phyloP scores from a whole-genome alignment of 257 asterid genomes.

The Solanum piurae region DNA sequence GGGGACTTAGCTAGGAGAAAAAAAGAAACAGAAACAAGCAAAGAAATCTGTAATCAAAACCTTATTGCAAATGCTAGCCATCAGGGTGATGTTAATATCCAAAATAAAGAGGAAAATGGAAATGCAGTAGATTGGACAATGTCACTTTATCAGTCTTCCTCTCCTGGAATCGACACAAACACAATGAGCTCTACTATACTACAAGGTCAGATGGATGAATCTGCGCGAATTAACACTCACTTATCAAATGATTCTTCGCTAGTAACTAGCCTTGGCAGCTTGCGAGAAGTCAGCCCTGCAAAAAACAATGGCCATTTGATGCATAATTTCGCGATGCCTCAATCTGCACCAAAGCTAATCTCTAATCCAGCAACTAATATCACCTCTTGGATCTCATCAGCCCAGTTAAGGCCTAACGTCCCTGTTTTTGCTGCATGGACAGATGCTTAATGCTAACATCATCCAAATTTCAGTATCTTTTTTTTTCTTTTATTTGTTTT shows the following conservation, averaged over 20 bases:
- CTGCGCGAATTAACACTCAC: conserved; percentile 16
- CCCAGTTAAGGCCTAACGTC: conserved; percentile 57
- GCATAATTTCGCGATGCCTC: conserved; percentile 24
- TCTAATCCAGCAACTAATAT: conserved; percentile 17
- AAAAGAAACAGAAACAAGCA: conserved; percentile 16
- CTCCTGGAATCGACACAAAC: conserved; percentile 15
- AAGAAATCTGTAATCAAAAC: not conserved
- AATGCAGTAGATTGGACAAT: conserved; percentile 36
- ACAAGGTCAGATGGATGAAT: conserved; percentile 11
- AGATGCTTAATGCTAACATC: conserved; percentile 39
- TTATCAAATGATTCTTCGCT: conserved; percentile 36
- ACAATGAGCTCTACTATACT: conserved; percentile 5
- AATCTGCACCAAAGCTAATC: conserved; percentile 26
- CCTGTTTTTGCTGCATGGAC: conserved; percentile 90
- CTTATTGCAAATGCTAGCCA: not conserved
- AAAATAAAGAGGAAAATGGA: conserved; percentile 5
- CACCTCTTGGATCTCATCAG: conserved; percentile 47
- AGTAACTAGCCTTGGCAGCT: conserved; percentile 50
- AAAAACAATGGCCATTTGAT: conserved; percentile 13
- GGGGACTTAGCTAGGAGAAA: conserved; percentile 70
- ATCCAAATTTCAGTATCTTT: not conserved
- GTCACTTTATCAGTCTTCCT: conserved; percentile 36
- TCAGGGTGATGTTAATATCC: not conserved
- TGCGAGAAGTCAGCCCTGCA: conserved; percentile 60
- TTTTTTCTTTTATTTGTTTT: not conserved